Base-by-base conservation (phyloP, 2,329 filamentous ascomycete species). In the Alternaria angustiovoidea region DNA sequence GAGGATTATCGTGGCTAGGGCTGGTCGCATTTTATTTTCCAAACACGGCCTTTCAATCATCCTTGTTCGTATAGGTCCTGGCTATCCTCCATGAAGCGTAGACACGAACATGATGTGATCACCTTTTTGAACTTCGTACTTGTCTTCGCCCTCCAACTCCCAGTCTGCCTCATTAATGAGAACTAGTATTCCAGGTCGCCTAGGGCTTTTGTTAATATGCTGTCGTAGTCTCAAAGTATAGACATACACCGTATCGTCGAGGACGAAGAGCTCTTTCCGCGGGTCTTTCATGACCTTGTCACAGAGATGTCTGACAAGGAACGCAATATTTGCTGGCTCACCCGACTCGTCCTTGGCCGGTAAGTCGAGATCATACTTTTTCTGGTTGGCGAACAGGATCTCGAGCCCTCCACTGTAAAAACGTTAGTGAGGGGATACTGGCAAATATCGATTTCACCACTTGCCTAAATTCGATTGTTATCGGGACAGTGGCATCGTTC, bases 151-250 rank as follows among this genome's bases (percentile, higher is more conserved):
- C 80, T 98, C 95, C 12, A 99, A 87, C 79, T 98, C 95, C 95
- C 95, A 99, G 78, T 99, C 95, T 26, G 93, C 92, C 71, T 99
- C 95, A 76, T 99, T 99, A 79, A 99, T 96, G 58, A 99, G 85
- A 28, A 97, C 94, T 43, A 99, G 87, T 77, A 99, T 97, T 3
- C 95, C 95, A 5, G 95, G 95, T 54, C 95, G 93, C 62, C 94
- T 98, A 57, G 26, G n/a, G 18, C 12, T 52, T 2, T 11, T 62
- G 67, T 72, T 53, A 75, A 71, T 11, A 41, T 34, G 28, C 39
- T 16, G 6, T 12, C 24, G 8, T 24, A 1, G 12, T 22, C 14
- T 30, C 6, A 16, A 12, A 26, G 24, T 5, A 20, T 4, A 4
- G 7, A 55, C 93, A 77, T 87, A 97, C 94, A 98, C 90, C 72